Base-by-base conservation (phyloP, 2,329 filamentous ascomycete species). In the Fusarium duplospermum region DNA sequence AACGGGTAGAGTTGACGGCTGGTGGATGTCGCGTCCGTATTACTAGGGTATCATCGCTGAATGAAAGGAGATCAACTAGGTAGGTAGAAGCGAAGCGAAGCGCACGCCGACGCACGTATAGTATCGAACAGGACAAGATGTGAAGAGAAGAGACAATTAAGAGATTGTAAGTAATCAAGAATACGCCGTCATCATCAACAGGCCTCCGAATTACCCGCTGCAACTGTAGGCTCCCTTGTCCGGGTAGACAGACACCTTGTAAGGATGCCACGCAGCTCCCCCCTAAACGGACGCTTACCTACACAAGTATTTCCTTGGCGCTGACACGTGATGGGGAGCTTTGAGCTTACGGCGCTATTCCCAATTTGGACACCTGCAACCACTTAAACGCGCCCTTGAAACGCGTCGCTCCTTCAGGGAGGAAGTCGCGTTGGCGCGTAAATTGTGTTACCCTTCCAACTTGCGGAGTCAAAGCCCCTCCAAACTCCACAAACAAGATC, bases 1-100 rank as follows among this genome's bases (percentile, higher is more conserved):
- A 81, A 80, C 80, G 80, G 66, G 76, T 8, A 33, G 78, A 76
- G 76, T 83, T 78, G 82, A 82, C 78, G 78, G 83, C 70, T 69
- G 52, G 57, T 65, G 63, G 35, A 62, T 66, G 64, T 66, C 50
- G 63, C 72, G 66, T 67, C 79, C 71, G 66, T 67, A 80, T 83
- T 88, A 88, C 81, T 83, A 83, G 80, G 84, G 83, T 86, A 87
- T 85, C 86, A 88, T 88, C 82, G 83, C 86, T 85, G 61, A 68
- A 74, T 56, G 59, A 31, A 56, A 69, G 67, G 64, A 76, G 52
- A 69, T 58, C 50, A 40, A 73, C 29, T 64, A 62, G 40, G 13
- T 64, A 62, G 40, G 13, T 22, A 24, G 60, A 68, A 77, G 68
- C 22, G 42, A 45, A 45, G 40, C 40, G 40, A 50, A 52, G 24